These are phyloP conservation scores for Nasturtium officinale DNA, from an alignment of 345 rosid genomes.

Conservation along the genomic window DNA sequence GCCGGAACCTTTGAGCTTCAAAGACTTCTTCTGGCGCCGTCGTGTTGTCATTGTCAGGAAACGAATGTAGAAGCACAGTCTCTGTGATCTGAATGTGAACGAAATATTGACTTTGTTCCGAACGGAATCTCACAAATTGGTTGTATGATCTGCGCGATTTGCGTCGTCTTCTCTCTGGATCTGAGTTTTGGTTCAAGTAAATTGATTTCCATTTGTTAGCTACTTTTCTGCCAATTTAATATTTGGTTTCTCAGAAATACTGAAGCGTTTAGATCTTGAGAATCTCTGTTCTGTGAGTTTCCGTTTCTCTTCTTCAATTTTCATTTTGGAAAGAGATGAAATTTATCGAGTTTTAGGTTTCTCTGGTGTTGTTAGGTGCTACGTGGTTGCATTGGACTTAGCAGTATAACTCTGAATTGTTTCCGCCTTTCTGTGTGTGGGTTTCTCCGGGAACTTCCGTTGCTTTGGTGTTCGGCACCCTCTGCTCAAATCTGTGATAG, in stretches of 20 bases:
- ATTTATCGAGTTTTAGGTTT: neutral
- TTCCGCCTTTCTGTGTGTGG: constrained; percentile 44
- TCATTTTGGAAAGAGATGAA: neutral
- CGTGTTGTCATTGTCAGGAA: neutral
- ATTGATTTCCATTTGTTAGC: neutral
- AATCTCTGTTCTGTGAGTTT: no score
- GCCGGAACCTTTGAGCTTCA: constrained; percentile 27
- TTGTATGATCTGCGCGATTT: constrained; percentile 29
- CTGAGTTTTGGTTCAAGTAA: constrained; percentile 28
- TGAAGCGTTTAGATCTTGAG: neutral
- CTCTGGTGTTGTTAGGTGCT: constrained; percentile 43
- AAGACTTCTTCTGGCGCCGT: neutral
- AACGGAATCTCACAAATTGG: constrained; percentile 17
- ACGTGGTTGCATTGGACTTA: constrained; percentile 41
- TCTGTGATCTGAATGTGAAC: constrained; percentile 28
- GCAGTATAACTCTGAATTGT: constrained; percentile 53
- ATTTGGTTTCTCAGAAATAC: neutral
- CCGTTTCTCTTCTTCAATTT: neutral
- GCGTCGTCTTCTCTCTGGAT: constrained; percentile 33
- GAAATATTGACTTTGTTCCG: neutral
- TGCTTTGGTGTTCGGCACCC: constrained; percentile 48
- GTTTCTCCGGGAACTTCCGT: constrained; percentile 54
- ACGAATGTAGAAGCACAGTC: constrained; percentile 31
- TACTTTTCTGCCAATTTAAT: constrained; percentile 2
- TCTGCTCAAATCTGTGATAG: constrained; percentile 31